Evolutionary conservation across 495 filamentous ascomycete genomes (phyloP).

Genomic region (Penicillium herquei): DNA sequence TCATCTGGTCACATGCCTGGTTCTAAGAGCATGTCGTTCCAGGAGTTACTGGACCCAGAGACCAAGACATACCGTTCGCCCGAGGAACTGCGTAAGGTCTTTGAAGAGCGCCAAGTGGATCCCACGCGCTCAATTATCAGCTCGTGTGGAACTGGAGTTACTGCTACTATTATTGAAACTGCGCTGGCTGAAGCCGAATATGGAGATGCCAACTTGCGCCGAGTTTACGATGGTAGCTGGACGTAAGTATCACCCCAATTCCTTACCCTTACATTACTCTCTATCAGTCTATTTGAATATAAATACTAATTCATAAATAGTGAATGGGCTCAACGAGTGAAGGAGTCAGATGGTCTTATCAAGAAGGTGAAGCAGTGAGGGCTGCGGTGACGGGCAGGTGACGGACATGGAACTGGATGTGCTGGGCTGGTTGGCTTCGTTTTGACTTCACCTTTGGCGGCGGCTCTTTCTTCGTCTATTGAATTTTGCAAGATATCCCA

Average conservation of each 20-base stretch:
- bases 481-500: background rate
- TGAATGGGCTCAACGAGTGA: conserved; percentile 75
- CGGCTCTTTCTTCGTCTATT: background rate
- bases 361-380: conserved; percentile 40
- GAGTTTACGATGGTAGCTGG: conserved; percentile 96
- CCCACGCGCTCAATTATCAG: conserved; percentile 81
- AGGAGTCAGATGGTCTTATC: conserved; percentile 59
- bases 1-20: conserved; percentile 89
- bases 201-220: conserved; percentile 63
- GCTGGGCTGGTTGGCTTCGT: too few species aligned
- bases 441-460: too few species aligned
- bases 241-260: conserved; percentile 59
- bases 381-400: too few species aligned
- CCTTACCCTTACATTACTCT: background rate
- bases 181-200: conserved; percentile 77
- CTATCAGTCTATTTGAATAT: conserved; percentile 1
- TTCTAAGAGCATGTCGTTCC: conserved; percentile 78
- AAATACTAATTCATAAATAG: conserved; percentile 37
- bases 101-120: conserved; percentile 74
- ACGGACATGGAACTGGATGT: too few species aligned
- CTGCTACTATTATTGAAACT: conserved; percentile 87
- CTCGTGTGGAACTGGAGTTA: conserved; percentile 92
- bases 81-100: conserved; percentile 70
- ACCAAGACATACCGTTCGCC: conserved; percentile 77
- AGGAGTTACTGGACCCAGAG: conserved; percentile 73